A percentile compares a stretch with the other conserved stretches of the same genome.
Conservation (phyloP, 129 eudicot species). For the Oenanthe sinensis region DNA sequence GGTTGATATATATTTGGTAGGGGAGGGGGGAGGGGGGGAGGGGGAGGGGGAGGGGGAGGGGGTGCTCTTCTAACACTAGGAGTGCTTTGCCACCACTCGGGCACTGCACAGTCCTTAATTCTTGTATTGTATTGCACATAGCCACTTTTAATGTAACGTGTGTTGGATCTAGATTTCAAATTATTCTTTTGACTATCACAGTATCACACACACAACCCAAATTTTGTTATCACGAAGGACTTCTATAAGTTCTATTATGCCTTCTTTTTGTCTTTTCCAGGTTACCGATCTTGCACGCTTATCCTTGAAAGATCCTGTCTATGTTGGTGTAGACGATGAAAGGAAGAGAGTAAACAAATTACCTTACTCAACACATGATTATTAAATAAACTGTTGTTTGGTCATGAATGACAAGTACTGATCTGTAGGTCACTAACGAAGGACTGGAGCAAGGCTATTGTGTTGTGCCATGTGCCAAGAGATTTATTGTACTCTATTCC, state of each 20-base stretch:
- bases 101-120: not conserved
- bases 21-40: too few species aligned
- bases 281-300: slow-evolving; percentile 57
- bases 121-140: not conserved
- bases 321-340: slow-evolving; percentile 54
- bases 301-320: slow-evolving; percentile 39
- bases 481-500: slow-evolving; percentile 47
- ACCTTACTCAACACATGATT: not conserved
- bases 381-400: not conserved
- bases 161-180: not conserved
- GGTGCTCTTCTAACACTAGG: not conserved
- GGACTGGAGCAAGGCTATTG: slow-evolving; percentile 62
- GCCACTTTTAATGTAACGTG: not conserved
- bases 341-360: slow-evolving; percentile 34
- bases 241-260: not conserved
- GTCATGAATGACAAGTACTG: not conserved
- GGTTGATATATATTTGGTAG: too few species aligned
- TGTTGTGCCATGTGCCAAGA: slow-evolving; percentile 45
- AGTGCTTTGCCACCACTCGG: not conserved
- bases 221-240: not conserved
- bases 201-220: not conserved
- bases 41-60: too few species aligned
- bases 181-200: not conserved
- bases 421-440: slow-evolving; percentile 46
- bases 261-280: slow-evolving; percentile 13